A percentile compares a stretch with the other conserved stretches of the same genome.
Conservation (phyloP, 164 flowering plant species). For the Chimonanthus praecox region DNA sequence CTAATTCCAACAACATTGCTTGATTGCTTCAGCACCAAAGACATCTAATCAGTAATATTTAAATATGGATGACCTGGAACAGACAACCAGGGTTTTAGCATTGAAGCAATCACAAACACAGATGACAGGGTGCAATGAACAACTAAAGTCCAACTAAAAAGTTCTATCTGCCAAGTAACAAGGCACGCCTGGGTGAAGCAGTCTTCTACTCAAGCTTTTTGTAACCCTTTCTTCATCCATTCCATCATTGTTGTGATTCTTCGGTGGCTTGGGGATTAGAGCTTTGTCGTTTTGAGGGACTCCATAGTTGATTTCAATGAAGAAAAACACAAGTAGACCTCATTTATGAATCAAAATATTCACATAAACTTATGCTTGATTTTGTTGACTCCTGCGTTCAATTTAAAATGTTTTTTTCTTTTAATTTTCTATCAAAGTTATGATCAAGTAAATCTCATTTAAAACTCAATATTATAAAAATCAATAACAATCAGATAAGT, state of each 20-base stretch:
- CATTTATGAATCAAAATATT: too few species aligned
- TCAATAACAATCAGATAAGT: not conserved
- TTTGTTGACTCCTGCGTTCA: too few species aligned
- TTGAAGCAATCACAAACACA: not conserved
- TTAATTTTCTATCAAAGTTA: too few species aligned
- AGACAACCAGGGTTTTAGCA: not conserved
- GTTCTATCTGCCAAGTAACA: not conserved
- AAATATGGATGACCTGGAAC: not conserved
- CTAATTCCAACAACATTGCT: not conserved
- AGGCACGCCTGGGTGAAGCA: not conserved
- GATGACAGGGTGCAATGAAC: not conserved
- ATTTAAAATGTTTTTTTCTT: too few species aligned
- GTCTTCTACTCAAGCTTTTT: not conserved
- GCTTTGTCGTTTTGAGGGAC: not conserved
- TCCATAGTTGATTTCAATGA: too few species aligned
- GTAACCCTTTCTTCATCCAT: not conserved
- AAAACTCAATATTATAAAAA: too few species aligned
- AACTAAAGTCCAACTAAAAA: not conserved
- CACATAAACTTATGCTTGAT: too few species aligned
- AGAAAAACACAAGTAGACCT: too few species aligned
- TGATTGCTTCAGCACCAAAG: not conserved
- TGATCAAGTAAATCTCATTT: too few species aligned
- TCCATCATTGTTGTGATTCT: not conserved
- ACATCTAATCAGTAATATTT: too few species aligned
- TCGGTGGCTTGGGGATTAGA: not conserved